Percentiles rank a stretch among this genome's conserved stretches.
phyloP scores from a whole-genome alignment of 2,329 filamentous ascomycete species.

The Talaromyces funiculosus region DNA sequence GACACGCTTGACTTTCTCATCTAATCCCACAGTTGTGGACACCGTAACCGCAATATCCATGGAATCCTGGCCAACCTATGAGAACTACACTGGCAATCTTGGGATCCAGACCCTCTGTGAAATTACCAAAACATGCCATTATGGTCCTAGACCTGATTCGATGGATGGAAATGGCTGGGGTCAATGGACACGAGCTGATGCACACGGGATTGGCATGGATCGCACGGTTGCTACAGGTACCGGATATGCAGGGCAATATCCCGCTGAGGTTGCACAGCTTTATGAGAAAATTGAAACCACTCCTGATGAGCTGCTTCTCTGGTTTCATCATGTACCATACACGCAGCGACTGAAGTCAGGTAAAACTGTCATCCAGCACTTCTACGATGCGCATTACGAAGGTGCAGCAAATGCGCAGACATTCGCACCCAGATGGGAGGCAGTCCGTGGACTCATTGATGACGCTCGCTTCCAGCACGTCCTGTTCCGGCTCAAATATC shows the following conservation, averaged over 20 bases:
- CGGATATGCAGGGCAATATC: constrained; percentile 61
- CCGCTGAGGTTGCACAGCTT: constrained; percentile 50
- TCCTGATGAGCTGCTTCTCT: constrained; percentile 62
- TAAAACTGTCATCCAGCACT: constrained; percentile 63
- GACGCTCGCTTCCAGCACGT: constrained; percentile 54
- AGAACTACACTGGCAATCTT: constrained; percentile 65
- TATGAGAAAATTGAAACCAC: constrained; percentile 60
- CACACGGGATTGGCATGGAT: constrained; percentile 60
- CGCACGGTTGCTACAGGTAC: constrained; percentile 64
- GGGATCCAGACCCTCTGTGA: constrained; percentile 65
- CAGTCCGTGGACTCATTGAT: constrained; percentile 54
- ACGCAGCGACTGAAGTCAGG: constrained; percentile 57
- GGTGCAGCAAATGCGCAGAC: constrained; percentile 57
- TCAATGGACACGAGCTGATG: constrained; percentile 65
- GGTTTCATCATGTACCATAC: constrained; percentile 70
- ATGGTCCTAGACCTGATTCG: constrained; percentile 61
- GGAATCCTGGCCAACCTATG: constrained; percentile 65
- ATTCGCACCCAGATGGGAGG: constrained; percentile 51
- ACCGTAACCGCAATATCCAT: constrained; percentile 60
- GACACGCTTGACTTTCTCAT: constrained; percentile 62
- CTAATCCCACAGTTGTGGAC: constrained; percentile 50
- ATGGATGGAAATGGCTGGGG: constrained; percentile 65
- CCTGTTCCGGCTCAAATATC: constrained; percentile 56
- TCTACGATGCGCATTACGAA: constrained; percentile 58
- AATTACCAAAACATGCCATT: constrained; percentile 58